These are phyloP conservation scores for Plasmodium fragile DNA, from an alignment of 169 alveolate genomes.

Conservation along the genomic window DNA sequence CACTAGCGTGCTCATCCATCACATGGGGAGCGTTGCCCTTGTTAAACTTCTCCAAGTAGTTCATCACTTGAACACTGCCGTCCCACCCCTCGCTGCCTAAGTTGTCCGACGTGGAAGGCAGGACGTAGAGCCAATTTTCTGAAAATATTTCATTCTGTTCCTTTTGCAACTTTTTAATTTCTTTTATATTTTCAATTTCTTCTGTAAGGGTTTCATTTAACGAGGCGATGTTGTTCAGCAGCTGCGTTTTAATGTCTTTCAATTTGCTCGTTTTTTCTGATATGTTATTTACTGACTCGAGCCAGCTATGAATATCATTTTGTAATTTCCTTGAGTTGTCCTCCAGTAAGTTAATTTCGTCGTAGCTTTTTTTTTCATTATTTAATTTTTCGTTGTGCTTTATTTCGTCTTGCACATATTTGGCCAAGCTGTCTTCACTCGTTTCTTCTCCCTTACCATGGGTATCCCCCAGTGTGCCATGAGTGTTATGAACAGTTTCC, in stretches of 20 bases:
- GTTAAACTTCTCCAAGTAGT: slow-evolving; percentile 19
- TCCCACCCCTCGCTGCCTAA: not conserved
- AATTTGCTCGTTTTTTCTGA: slow-evolving; percentile 39
- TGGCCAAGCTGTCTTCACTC: not conserved
- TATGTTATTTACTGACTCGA: slow-evolving; percentile 35
- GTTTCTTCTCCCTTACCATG: not conserved
- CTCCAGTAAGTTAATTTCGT: slow-evolving; percentile 33
- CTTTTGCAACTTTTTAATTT: slow-evolving; percentile 52
- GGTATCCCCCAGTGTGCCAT: not conserved
- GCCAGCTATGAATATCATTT: slow-evolving; percentile 46
- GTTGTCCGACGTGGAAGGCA: slow-evolving; percentile 36
- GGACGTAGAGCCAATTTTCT: slow-evolving; percentile 48
- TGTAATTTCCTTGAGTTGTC: slow-evolving; percentile 35
- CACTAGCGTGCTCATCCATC: not conserved
- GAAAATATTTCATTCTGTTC: slow-evolving; percentile 65
- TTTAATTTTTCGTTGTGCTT: slow-evolving; percentile 9
- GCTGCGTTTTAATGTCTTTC: slow-evolving; percentile 43
- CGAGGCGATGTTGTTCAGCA: slow-evolving; percentile 56
- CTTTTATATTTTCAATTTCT: slow-evolving; percentile 73
- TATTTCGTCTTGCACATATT: slow-evolving; percentile 23
- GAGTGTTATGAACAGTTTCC: not conserved
- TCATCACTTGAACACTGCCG: not conserved
- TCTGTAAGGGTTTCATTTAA: slow-evolving; percentile 50
- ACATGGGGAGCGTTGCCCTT: not conserved
- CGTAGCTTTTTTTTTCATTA: slow-evolving; percentile 40